Base-by-base conservation (phyloP, 2,329 filamentous ascomycete genomes). In the Phyllosticta citriasiana region DNA sequence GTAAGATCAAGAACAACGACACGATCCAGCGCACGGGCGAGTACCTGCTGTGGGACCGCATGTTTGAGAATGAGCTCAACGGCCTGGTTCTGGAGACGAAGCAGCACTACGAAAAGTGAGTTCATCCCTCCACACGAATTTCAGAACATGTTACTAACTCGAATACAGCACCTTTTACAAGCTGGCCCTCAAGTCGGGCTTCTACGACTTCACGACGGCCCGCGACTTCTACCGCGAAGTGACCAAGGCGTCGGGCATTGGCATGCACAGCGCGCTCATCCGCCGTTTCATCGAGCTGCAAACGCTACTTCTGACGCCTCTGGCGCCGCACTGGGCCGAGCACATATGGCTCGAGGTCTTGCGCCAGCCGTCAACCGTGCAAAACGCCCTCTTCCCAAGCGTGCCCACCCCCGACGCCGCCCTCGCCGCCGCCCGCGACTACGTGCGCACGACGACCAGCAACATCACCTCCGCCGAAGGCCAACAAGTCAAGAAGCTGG, bases 61-160 rank as follows among this genome's bases (percentile, higher is more conserved):
- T 97, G 55, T 97, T 99, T 72, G 84, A 90, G 70, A 97, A 99
- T 72, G 93, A 99, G 76, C 83, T 99, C 79, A 94, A 96, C 72
- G 79, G 82, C 4, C 79, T 96, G 9, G 88, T 92, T n/a, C 81
- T 82, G 56, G 89, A 96, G 75, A 85, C 91, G 14, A 84, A 83
- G 68, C 80, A 86, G 68, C 86, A 94, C 72, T 97, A 96, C 78
- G 80, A 85, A 65, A 81, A 84, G 79, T 82, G 76, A 74, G 79
- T 72, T 47, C 27, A 9, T 16, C 33, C 33, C 10, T 24, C 10
- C 6, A 9, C 10, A 27, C 10, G 33, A 3, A n/a, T 7, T 7
- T 16, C 3, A 3, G 35, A 12, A 2, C 7, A 2, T 19, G 52
- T 26, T 57, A 60, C 62, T 67, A 55, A 66, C 63, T 59, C 25